These are phyloP conservation scores for Graphilbum ipis-grandicollis DNA, from an alignment of 2,329 filamentous ascomycete genomes.

Conservation along the genomic window DNA sequence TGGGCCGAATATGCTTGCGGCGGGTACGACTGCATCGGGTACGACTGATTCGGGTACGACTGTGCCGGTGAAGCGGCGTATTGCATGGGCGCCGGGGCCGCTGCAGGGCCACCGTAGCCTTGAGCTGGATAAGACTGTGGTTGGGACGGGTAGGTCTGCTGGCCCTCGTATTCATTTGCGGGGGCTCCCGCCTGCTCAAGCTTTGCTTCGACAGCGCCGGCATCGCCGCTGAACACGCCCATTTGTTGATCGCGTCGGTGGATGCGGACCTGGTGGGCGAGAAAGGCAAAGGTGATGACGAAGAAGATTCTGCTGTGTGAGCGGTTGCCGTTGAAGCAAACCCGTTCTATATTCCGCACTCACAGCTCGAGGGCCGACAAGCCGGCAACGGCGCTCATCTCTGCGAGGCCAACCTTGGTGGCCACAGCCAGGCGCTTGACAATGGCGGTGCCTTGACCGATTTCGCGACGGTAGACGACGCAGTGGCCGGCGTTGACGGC, in stretches of 20 bases:
- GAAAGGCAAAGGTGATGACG: constrained; percentile 25
- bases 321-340: constrained; percentile 4
- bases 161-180: too few relatives aligned
- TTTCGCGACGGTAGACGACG: constrained; percentile 7
- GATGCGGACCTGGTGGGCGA: constrained; percentile 16
- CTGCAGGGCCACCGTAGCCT: too few relatives aligned
- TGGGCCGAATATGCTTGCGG: too few relatives aligned
- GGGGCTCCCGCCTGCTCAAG: too few relatives aligned
- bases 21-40: too few relatives aligned
- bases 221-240: constrained; percentile 7
- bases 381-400: constrained; percentile 15
- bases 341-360: constrained; percentile 1
- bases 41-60: too few relatives aligned
- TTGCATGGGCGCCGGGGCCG: too few relatives aligned
- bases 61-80: too few relatives aligned
- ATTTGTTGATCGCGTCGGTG: constrained; percentile 11
- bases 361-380: constrained; percentile 14
- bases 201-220: constrained; percentile 12
- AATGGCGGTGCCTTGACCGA: not conserved
- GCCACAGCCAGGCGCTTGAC: constrained; percentile 11
- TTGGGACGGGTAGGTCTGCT: too few relatives aligned
- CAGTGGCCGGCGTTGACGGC: constrained; percentile 12
- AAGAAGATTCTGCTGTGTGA: constrained; percentile 13
- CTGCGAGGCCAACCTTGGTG: constrained; percentile 8
- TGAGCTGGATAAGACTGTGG: too few relatives aligned